Evolutionary conservation across 495 filamentous ascomycete species (phyloP), one percentile per base, ranked within the genome.

Genomic region (Friedmanniomyces simplex): DNA sequence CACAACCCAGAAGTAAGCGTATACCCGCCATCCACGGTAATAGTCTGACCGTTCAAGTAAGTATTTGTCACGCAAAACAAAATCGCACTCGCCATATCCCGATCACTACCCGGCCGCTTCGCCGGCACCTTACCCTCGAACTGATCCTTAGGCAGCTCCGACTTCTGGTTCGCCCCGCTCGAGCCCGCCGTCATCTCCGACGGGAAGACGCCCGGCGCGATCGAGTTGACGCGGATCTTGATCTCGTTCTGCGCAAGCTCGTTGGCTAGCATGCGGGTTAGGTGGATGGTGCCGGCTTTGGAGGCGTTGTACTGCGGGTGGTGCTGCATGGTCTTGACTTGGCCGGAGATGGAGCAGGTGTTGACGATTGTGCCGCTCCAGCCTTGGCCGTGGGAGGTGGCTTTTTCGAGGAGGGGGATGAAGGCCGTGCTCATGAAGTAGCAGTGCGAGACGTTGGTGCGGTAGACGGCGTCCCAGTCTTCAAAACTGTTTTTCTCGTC

Each of bases 81-180:
- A 16, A 87, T 73, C 4, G 83, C 74, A 66, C 76, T 76, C 0
- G 81, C 85, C 85, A 89, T 90, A 64, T 89, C 87, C 34, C 81
- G 72, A 66, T 89, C 87, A 36, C 79, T 80, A 0, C 86, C 86
- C 0, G 84, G 83, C 10, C 87, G 67, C 1, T 68, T 62, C 0
- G 79, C 77, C 0, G 85, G 83, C 3, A 87, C 72, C 51, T 63
- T 63, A 65, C 79, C 79, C 21, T 70, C 66, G 60, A 74, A 85
- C 69, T 85, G 82, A 57, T 84, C 79, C 53, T 75, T 74, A 0
- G 77, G 73, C 4, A 90, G 64, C 3, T 72, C 66, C 62, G 78
- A 86, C 80, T 88, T 88, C 67, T 89, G 72, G 56, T 76, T 73
- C 53, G 78, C 74, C 50, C 74, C 71, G 58, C 73, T 79, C 46